Conservation (phyloP, 306 rosid genomes). For the Lathyrus aphaca region DNA sequence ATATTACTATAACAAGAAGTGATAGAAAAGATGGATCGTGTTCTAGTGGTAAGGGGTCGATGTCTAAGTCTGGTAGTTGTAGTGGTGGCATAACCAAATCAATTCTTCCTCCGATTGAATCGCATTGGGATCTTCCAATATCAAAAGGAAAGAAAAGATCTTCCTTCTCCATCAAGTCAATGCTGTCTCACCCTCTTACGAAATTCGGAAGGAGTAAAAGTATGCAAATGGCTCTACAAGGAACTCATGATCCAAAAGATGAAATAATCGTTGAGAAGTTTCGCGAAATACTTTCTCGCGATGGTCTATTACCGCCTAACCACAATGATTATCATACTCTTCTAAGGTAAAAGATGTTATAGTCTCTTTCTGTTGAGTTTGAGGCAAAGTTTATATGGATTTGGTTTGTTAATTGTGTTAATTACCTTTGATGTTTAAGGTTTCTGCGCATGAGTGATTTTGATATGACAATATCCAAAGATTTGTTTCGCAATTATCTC, state of each 20-base stretch:
- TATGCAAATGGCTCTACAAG: constrained; percentile 54
- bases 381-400: not conserved
- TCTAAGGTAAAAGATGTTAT: constrained; percentile 49
- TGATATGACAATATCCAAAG: constrained; percentile 68
- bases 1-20: constrained; percentile 42
- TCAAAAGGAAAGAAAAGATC: constrained; percentile 15
- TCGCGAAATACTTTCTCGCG: constrained; percentile 60
- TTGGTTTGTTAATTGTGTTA: not conserved
- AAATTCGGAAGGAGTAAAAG: constrained; percentile 57
- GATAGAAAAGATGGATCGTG: constrained; percentile 38
- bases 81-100: constrained; percentile 42
- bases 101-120: constrained; percentile 73
- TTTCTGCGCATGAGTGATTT: constrained; percentile 92
- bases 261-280: constrained; percentile 59
- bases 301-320: constrained; percentile 58
- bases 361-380: not conserved
- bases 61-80: constrained; percentile 5
- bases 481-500: constrained; percentile 66
- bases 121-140: constrained; percentile 58
- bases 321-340: constrained; percentile 90
- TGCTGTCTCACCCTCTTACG: constrained; percentile 50
- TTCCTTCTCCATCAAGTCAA: constrained; percentile 44
- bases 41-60: constrained; percentile 35
- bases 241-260: constrained; percentile 69
- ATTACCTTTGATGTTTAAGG: constrained; percentile 43